Evolutionary conservation across 2,329 filamentous ascomycete genomes (phyloP), one percentile per base, ranked within the genome.

Genomic region (Didymosphaeria variabile): DNA sequence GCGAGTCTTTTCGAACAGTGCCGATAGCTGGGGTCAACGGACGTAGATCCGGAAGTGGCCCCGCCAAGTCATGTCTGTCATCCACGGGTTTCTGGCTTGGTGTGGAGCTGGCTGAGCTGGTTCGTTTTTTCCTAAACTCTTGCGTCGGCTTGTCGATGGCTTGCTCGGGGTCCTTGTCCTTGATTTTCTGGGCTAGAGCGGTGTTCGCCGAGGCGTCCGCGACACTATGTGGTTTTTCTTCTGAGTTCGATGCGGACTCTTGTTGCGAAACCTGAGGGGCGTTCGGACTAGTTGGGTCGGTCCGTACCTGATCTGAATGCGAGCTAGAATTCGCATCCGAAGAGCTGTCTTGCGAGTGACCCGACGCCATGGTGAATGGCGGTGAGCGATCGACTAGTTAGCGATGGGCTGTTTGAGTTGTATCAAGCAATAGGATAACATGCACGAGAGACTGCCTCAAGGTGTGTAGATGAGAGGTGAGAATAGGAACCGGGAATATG

Each of bases 121-220:
- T 45, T 12, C 52, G 13, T 23, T 32, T 55, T 17, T 38, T 13
- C 26, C n/a, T 13, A 15, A 45, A 44, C 5, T 44, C 26, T 13
- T 45, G 23, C 17, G 52, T 32, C 15, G 52, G 38, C 36, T 55
- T 55, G 19, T 55, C 52, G 17, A 55, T 55, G 15, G 50, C 34
- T 19, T 29, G 19, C 13, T n/a, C 34, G 26, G 34, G 13, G 21
- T 26, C 21, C 21, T 34, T 53, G 9, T 44, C n/a, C 29, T 17
- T 19, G 13, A 55, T 6, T 26, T 34, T 55, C 36, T 23, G 8
- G 1, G 52, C 52, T 15, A 55, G 26, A 5, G 2, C 5, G 23
- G 52, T 45, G 17, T 26, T 15, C 38, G 38, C 52, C 10, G 52
- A 38, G 17, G 38, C 52, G 12, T 21, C 38, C 5, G 38, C 52